Conservation (phyloP, 2,329 filamentous ascomycete genomes). For the Neopestalotiopsis clavispora region DNA sequence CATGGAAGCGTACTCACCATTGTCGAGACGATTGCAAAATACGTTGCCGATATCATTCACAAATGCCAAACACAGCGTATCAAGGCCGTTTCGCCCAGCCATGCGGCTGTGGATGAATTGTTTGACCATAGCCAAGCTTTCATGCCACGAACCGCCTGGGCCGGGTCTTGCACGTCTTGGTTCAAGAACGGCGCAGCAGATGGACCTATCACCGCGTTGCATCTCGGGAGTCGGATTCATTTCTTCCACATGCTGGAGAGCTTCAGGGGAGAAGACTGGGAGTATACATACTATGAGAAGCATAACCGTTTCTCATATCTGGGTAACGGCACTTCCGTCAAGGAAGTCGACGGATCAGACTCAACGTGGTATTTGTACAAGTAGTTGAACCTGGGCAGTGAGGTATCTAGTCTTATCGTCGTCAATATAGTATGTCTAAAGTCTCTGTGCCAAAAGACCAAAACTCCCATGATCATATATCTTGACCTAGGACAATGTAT, state of each 20-base stretch:
- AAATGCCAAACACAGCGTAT: constrained; percentile 58
- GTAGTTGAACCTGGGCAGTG: too few relatives aligned
- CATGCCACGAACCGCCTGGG: constrained; percentile 60
- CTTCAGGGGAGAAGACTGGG: constrained; percentile 59
- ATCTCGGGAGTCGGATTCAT: constrained; percentile 55
- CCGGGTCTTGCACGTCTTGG: constrained; percentile 53
- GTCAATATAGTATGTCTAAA: too few relatives aligned
- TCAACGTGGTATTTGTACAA: constrained; percentile 49
- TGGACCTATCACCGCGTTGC: constrained; percentile 53
- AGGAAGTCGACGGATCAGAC: constrained; percentile 45
- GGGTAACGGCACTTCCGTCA: constrained; percentile 57
- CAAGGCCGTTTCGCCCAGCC: constrained; percentile 48
- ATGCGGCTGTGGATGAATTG: constrained; percentile 54
- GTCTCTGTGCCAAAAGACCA: too few relatives aligned
- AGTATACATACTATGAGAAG: constrained; percentile 49
- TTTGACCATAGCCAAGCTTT: constrained; percentile 52
- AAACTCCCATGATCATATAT: too few relatives aligned
- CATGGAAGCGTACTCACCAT: constrained; percentile 57
- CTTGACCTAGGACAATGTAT: too few relatives aligned
- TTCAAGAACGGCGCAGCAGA: constrained; percentile 51
- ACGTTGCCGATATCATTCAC: constrained; percentile 51
- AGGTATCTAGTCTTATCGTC: too few relatives aligned
- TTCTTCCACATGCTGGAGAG: constrained; percentile 58
- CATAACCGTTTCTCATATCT: constrained; percentile 54
- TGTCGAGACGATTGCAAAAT: constrained; percentile 55